Evolutionary conservation across 768 basidiomycete genomes (phyloP).

Genomic region (Aureoboletus auriporus): DNA sequence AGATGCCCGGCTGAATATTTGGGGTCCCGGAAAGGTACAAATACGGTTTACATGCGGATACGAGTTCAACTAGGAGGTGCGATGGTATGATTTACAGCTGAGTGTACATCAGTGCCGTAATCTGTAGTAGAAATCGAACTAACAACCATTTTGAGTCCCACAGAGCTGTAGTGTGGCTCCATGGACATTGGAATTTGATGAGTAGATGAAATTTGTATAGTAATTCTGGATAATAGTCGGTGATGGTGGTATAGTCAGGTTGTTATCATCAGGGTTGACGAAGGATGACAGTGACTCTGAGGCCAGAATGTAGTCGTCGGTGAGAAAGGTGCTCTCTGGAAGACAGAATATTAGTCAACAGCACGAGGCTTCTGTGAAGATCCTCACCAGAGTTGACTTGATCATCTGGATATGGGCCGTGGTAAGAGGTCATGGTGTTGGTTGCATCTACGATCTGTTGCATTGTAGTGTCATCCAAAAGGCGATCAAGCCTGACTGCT

Average conservation of each 20-base stretch:
- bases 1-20: no score
- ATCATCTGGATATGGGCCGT: neutral
- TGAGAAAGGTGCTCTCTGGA: neutral
- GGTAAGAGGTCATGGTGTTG: neutral
- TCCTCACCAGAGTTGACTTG: slow-evolving; percentile 2
- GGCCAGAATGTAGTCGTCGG: neutral
- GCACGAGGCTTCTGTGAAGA: neutral
- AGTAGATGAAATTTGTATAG: neutral
- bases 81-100: neutral
- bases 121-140: neutral
- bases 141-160: slow-evolving; percentile 3
- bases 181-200: neutral
- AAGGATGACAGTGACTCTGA: neutral
- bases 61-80: neutral
- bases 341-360: neutral
- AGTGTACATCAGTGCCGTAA: neutral
- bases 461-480: slow-evolving; percentile 2
- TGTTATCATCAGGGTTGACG: no score
- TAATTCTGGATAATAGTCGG: neutral
- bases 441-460: slow-evolving; percentile 2
- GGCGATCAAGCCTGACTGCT: slow-evolving; percentile 4
- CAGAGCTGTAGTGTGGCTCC: slow-evolving; percentile 1
- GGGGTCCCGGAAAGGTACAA: no score
- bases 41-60: no score
- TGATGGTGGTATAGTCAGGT: neutral